Percentiles rank a stretch among this genome's conserved stretches.
phyloP scores from a whole-genome alignment of 1,284 basidiomycete species.

The Ceratobasidium sp. region DNA sequence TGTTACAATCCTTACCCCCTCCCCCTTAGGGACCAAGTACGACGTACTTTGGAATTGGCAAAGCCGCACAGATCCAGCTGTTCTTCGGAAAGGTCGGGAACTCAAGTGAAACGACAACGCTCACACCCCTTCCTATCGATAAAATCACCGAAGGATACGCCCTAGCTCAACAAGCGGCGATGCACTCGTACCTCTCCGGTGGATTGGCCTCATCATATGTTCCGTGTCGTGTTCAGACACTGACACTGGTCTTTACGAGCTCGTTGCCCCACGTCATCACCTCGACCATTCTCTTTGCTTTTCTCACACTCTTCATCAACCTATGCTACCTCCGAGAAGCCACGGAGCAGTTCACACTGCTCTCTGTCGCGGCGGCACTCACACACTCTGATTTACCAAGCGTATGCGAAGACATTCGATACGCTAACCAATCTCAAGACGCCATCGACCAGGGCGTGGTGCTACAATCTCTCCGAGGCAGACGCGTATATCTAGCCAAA shows the following conservation, averaged over 20 bases:
- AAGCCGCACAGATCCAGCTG: conserved; percentile 15
- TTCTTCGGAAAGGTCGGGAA: conserved; percentile 21
- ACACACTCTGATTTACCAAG: conserved; percentile 9
- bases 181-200: conserved; percentile 33
- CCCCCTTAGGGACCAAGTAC: background rate
- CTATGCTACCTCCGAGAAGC: conserved; percentile 16
- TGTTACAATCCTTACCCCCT: background rate
- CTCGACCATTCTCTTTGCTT: conserved; percentile 28
- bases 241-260: conserved; percentile 35
- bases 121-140: conserved; percentile 10
- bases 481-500: conserved; percentile 5
- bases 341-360: conserved; percentile 32
- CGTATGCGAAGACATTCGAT: conserved; percentile 28
- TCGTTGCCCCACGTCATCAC: conserved; percentile 28
- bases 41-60: background rate
- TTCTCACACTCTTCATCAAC: conserved; percentile 33
- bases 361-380: conserved; percentile 26
- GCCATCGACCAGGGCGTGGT: conserved; percentile 11
- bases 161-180: conserved; percentile 32
- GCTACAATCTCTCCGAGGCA: conserved; percentile 4
- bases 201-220: conserved; percentile 17
- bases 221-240: conserved; percentile 18
- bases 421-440: background rate
- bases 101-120: background rate
- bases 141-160: conserved; percentile 22